Conservation (phyloP, 2,329 filamentous ascomycete genomes). For the Westerdykella aurantiaca region DNA sequence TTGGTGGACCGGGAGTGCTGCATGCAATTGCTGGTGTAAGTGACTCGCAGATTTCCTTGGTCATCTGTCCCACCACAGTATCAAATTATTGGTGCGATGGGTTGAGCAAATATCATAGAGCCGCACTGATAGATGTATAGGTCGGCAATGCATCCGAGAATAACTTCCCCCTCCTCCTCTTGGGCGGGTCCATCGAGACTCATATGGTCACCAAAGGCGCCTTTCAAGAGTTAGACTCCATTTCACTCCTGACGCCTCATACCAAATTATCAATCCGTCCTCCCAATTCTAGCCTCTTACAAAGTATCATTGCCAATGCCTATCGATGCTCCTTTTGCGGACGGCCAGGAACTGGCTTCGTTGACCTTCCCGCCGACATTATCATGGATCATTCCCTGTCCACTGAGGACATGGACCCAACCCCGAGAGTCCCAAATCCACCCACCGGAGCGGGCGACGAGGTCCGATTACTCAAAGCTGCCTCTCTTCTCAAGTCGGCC, state of each 20-base stretch:
- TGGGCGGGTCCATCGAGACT: constrained; percentile 50
- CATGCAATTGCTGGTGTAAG: constrained; percentile 53
- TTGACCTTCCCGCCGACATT: constrained; percentile 52
- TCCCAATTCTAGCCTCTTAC: constrained; percentile 42
- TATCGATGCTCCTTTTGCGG: constrained; percentile 51
- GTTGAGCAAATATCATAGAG: neutral
- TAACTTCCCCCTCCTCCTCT: constrained; percentile 50
- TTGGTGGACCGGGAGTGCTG: constrained; percentile 53
- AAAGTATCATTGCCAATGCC: constrained; percentile 45
- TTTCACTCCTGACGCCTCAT: constrained; percentile 49
- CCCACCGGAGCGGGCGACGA: constrained; percentile 44
- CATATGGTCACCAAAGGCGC: constrained; percentile 48
- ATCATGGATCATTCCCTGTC: constrained; percentile 41
- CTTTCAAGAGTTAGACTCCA: constrained; percentile 54
- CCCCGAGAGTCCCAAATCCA: constrained; percentile 26
- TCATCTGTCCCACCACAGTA: neutral
- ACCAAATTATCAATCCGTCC: constrained; percentile 47
- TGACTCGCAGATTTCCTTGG: constrained; percentile 1
- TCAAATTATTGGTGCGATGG: too few species aligned
- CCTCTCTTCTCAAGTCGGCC: constrained; percentile 43
- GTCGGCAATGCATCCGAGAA: constrained; percentile 49
- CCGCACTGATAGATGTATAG: neutral
- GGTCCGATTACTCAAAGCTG: constrained; percentile 40
- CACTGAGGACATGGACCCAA: constrained; percentile 3
- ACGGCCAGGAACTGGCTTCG: constrained; percentile 47